Evolutionary conservation across 345 rosid species (phyloP).

Genomic region (Citrus glauca): DNA sequence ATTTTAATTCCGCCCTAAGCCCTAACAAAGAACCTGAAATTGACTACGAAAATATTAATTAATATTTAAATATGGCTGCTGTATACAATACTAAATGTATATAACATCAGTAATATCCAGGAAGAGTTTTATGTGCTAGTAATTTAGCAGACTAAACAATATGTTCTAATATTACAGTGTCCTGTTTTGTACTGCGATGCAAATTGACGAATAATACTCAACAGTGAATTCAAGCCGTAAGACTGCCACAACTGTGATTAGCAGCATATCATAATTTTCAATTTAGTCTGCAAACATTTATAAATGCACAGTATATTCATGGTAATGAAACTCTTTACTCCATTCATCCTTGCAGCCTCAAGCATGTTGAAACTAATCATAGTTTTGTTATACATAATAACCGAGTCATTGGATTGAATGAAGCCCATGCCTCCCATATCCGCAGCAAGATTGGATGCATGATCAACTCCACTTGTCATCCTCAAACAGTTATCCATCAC

Average conservation of each 20-base stretch:
- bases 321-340: conserved; percentile 65
- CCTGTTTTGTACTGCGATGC: background rate
- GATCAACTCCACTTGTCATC: conserved; percentile 69
- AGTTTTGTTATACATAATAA: conserved; percentile 92
- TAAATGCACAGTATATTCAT: background rate
- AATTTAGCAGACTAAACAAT: background rate
- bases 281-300: background rate
- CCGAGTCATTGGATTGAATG: conserved; percentile 93
- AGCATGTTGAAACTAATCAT: conserved; percentile 98
- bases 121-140: background rate
- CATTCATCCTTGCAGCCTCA: conserved; percentile 88
- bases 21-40: conserved; percentile 18
- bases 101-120: background rate
- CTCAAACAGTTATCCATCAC: conserved; percentile 93
- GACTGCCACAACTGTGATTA: background rate
- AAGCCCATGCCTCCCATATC: conserved; percentile 99
- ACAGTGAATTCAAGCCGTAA: background rate
- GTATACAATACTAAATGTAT: background rate
- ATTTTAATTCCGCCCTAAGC: no score
- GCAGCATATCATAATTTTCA: no score
- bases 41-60: background rate
- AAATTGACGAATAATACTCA: background rate
- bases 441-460: conserved; percentile 91
- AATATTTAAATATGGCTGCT: background rate
- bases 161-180: no score